These are phyloP conservation scores for Cadophora sp. DNA, from an alignment of 2,329 filamentous ascomycete genomes.

Conservation along the genomic window DNA sequence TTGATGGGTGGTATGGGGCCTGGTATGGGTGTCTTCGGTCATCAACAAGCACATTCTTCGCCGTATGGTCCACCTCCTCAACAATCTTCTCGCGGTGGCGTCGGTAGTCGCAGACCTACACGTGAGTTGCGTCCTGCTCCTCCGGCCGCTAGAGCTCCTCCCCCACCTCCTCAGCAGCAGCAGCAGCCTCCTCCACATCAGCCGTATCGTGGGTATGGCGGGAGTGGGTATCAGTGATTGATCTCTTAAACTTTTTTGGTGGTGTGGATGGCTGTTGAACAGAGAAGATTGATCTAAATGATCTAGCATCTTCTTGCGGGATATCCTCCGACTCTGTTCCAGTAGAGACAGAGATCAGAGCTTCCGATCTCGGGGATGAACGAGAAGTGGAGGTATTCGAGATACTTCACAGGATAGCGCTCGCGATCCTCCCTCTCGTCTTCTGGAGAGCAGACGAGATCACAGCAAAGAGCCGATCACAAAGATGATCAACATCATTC, in stretches of 20 bases:
- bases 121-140: constrained; percentile 23
- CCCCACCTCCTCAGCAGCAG: constrained; percentile 1
- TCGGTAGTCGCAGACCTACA: constrained; percentile 1
- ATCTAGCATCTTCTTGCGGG: not conserved
- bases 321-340: not conserved
- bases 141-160: constrained; percentile 5
- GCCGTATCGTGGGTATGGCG: constrained; percentile 9
- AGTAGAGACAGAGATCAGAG: not conserved
- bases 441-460: not conserved
- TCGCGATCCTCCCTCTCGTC: not conserved
- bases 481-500: not conserved
- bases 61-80: constrained; percentile 24
- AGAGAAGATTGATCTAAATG: not conserved
- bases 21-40: constrained; percentile 14
- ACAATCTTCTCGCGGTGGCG: constrained; percentile 4
- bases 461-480: not conserved
- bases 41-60: constrained; percentile 1
- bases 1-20: not conserved
- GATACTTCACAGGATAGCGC: not conserved
- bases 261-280: not conserved
- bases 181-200: constrained; percentile 3
- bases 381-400: too few species aligned
- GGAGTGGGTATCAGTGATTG: constrained; percentile 9
- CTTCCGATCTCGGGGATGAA: too few species aligned
- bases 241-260: not conserved